Evolutionary conservation across 2,329 filamentous ascomycete species (phyloP).

Genomic region (Colletotrichum tofieldiae): DNA sequence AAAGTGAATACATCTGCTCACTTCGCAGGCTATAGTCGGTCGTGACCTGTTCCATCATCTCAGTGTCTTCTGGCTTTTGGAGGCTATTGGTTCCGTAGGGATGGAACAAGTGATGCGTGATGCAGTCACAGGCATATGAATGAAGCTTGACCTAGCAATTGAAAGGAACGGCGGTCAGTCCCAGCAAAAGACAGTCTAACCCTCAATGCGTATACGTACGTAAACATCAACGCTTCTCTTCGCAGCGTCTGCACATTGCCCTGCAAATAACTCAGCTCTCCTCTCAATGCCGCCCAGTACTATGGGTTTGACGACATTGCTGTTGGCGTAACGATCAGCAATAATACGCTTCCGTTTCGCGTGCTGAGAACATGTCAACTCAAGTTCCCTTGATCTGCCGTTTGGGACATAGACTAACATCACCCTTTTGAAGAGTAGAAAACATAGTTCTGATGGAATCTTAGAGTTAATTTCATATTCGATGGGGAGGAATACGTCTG

Average conservation of each 20-base stretch:
- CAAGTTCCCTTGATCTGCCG: too few species aligned
- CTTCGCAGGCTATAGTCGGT: constrained; percentile 78
- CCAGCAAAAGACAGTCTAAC: not conserved
- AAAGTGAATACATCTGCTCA: constrained; percentile 53
- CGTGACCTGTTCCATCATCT: constrained; percentile 78
- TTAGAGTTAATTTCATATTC: not conserved
- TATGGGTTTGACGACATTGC: constrained; percentile 71
- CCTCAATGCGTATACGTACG: constrained; percentile 56
- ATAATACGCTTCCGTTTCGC: constrained; percentile 74
- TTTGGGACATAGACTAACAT: constrained; percentile 55
- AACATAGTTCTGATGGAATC: constrained; percentile 68
- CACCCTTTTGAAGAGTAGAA: constrained; percentile 68
- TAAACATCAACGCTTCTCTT: constrained; percentile 71
- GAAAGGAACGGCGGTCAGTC: not conserved
- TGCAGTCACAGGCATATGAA: constrained; percentile 79
- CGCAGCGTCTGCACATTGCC: constrained; percentile 64
- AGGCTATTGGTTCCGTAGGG: constrained; percentile 76
- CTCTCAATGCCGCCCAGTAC: constrained; percentile 72
- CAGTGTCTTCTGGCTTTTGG: constrained; percentile 67
- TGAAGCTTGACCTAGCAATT: constrained; percentile 61
- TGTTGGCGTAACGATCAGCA: constrained; percentile 79
- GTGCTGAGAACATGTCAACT: constrained; percentile 61
- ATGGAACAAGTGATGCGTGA: constrained; percentile 78
- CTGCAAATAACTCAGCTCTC: constrained; percentile 69
- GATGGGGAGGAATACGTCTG: too few species aligned